Percentiles rank a stretch among this genome's conserved stretches.
Evolutionary conservation across 768 basidiomycete genomes (phyloP).

Genomic region (Pleurotus salmoneostramineus): DNA sequence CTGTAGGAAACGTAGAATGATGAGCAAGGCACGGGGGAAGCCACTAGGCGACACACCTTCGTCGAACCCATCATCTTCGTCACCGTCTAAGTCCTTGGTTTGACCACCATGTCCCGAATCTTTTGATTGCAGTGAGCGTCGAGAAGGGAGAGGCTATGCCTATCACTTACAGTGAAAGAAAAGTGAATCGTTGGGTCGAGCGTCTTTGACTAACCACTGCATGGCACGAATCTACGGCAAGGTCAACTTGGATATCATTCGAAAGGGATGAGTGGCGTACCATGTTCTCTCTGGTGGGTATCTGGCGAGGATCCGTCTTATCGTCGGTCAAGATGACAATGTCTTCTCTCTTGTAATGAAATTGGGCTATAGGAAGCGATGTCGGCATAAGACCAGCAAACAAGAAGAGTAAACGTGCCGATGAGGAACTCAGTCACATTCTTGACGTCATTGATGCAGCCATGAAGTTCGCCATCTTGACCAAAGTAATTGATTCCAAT

Average conservation of each 20-base stretch:
- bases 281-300: conserved; percentile 82
- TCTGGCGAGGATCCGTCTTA: conserved; percentile 49
- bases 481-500: conserved; percentile 89
- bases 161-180: conserved; percentile 78
- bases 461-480: conserved; percentile 57
- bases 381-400: not conserved
- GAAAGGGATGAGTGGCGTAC: conserved; percentile 28
- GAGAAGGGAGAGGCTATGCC: not conserved
- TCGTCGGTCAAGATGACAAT: conserved; percentile 88
- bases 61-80: conserved; percentile 82
- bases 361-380: conserved; percentile 36
- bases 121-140: conserved; percentile 18
- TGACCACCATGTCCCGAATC: conserved; percentile 96
- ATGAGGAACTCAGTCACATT: conserved; percentile 76
- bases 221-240: conserved; percentile 64
- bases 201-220: conserved; percentile 87
- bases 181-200: conserved; percentile 77
- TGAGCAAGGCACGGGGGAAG: not conserved
- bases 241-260: not conserved
- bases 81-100: conserved; percentile 76
- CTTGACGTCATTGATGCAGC: conserved; percentile 90
- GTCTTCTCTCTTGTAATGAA: conserved; percentile 69
- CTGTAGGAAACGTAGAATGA: conserved; percentile 26
- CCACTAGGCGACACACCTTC: conserved; percentile 46
- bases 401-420: conserved; percentile 33